A percentile compares a stretch with the other conserved stretches of the same genome.
phyloP scores from a whole-genome alignment of 2,329 filamentous ascomycete species.

The Talaromyces amestolkiae region DNA sequence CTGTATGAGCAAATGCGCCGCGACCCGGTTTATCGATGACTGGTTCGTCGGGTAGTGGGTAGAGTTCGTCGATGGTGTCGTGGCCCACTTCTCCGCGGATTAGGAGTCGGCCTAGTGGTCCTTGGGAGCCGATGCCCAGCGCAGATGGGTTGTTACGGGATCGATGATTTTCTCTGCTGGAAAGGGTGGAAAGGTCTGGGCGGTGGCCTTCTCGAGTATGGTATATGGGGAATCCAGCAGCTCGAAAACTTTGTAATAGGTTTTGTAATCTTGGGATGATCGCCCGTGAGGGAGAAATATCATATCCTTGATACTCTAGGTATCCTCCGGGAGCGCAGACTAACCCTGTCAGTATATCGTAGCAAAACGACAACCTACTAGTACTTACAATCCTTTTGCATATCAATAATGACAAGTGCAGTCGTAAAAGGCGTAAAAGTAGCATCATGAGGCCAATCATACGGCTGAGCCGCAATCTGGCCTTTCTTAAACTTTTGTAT shows the following conservation, averaged over 20 bases:
- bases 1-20: slow-evolving; percentile 54
- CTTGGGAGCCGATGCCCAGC: slow-evolving; percentile 52
- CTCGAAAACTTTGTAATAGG: slow-evolving; percentile 40
- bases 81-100: slow-evolving; percentile 59
- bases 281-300: slow-evolving; percentile 39
- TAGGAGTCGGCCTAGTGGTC: slow-evolving; percentile 58
- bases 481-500: slow-evolving; percentile 46
- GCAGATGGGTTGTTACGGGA: slow-evolving; percentile 52
- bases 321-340: slow-evolving; percentile 47
- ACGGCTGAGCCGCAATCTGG: slow-evolving; percentile 41
- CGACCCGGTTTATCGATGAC: slow-evolving; percentile 57
- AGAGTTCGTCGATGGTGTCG: slow-evolving; percentile 55
- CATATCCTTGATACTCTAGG: slow-evolving; percentile 46
- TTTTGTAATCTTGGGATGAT: slow-evolving; percentile 43
- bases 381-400: slow-evolving; percentile 48
- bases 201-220: slow-evolving; percentile 51
- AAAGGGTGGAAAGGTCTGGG: slow-evolving; percentile 56
- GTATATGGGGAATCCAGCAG: slow-evolving; percentile 43
- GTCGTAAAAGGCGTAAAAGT: slow-evolving; percentile 46
- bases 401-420: slow-evolving; percentile 48
- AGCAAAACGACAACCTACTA: neutral
- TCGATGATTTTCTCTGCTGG: slow-evolving; percentile 53
- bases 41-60: slow-evolving; percentile 48
- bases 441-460: slow-evolving; percentile 49
- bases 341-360: slow-evolving; percentile 24